Base-by-base conservation (phyloP, 2,329 filamentous ascomycete species). In the Simplicillium aogashimaense region DNA sequence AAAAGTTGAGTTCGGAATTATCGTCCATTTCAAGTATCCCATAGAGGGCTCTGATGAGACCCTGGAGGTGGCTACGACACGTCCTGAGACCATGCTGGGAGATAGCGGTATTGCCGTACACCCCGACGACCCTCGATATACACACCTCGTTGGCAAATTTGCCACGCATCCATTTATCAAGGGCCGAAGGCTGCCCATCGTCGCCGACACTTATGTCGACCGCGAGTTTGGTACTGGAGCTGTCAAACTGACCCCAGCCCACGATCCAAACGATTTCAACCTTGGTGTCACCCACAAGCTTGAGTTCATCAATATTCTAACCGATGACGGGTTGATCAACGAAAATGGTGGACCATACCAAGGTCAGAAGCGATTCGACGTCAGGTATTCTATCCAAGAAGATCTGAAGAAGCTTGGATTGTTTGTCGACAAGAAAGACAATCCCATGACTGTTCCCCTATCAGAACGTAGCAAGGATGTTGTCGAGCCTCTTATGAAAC, bases 181-280 rank as follows among this genome's bases (percentile, higher is more conserved):
- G 40, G 67, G 61, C 47, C 78, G 86, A 38, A 63, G 81, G 25
- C 64, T 94, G 46, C 78, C 78, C 36, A 90, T 94, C 51, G 76
- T 94, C 48, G 82, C 80, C 32, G 87, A 94, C 55, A 72, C 78
- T 38, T 86, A 88, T 47, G 87, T 94, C 29, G 86, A 94, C 49
- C 78, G 73, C 45, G 86, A 88, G 46, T 94, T 94, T 51, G 87
- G 87, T 72, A 92, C 87, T 49, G 87, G 87, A 67, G 86, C 86
- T 43, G 87, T 94, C 52, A 94, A 94, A 69, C 80, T 94, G 49
- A 94, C 87, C 3, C 87, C 87, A 8, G 87, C 86, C 6, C 87
- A 94, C 60, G 87, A 94, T 56, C 78, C 81, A 49, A 94, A 92
- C 67, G 87, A 94, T 80, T 94, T 86, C 63, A 77, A 74, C 48